Evolutionary conservation across 2,329 filamentous ascomycete genomes (phyloP), one percentile per base, ranked within the genome.

Genomic region (Drechslerella stenobrocha): DNA sequence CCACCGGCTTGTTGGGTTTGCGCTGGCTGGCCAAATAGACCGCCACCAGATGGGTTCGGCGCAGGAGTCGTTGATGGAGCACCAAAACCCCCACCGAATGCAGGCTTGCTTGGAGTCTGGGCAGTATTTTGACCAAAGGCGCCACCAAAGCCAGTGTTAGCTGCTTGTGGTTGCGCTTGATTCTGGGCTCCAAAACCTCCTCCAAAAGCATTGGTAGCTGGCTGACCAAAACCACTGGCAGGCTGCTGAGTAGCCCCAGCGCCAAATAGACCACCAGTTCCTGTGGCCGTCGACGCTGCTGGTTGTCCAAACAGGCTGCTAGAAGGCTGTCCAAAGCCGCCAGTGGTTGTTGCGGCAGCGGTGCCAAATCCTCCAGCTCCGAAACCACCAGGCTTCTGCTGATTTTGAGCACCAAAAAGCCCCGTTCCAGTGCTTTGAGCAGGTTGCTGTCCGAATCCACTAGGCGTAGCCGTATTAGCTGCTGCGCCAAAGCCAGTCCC

Each of bases 191-290:
- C 70, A 64, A 37, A 70, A 23, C 72, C 60, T 2, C 70, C 13
- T 72, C 55, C 50, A 52, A 60, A 59, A 1, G 55, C 51, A 30
- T 42, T 74, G 65, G 80, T 80, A 78, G 75, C 28, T 23, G 70
- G 69, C 50, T 71, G 71, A 24, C 76, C 76, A 52, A 77, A 77
- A 7, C 76, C 64, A 46, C 73, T 70, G 37, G 74, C 72, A 64
- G 71, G 73, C 61, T 53, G 72, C 64, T 78, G 77, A 18, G 73
- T 75, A 59, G 73, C 76, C 52, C 76, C 76, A 65, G 73, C 76
- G 55, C 76, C 76, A 65, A 78, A 78, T 5, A 78, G 58, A 32
- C 79, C 78, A 30, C 78, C 77, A 13, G 75, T 73, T 28, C 75
- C 74, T 23, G 73, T 73, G 23, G 74, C 71, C 35, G 73, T 60